Evolutionary conservation across 306 rosid genomes (phyloP).

Genomic region (Clitoria ternatea): DNA sequence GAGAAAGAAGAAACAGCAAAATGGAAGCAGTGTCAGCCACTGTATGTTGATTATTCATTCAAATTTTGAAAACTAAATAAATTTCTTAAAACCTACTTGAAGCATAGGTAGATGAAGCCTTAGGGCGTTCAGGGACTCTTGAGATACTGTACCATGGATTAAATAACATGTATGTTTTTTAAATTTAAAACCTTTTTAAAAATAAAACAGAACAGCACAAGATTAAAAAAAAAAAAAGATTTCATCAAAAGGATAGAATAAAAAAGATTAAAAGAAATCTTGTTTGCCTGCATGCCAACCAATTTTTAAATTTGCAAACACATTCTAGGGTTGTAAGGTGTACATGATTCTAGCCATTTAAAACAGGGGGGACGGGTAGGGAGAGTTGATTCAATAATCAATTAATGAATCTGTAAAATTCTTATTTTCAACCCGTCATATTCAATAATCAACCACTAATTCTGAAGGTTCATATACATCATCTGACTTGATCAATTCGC

Average conservation of each 20-base stretch:
- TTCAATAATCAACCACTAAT: too few species aligned
- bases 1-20: too few species aligned
- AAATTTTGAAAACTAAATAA: background rate
- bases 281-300: background rate
- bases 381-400: too few species aligned
- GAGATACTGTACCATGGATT: background rate
- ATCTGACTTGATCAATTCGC: conserved; percentile 5
- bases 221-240: background rate
- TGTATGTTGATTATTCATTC: background rate
- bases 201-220: background rate
- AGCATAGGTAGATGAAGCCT: background rate
- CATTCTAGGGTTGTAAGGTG: background rate
- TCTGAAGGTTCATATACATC: background rate
- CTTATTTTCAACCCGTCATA: background rate
- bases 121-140: background rate
- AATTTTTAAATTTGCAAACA: background rate
- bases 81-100: background rate
- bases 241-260: background rate
- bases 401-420: background rate
- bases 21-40: background rate
- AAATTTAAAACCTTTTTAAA: background rate
- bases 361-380: too few species aligned
- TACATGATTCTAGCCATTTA: too few species aligned
- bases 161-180: background rate
- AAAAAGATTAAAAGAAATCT: background rate